Base-by-base conservation (phyloP, 805 yeast species). In the Sungouiella blattae region DNA sequence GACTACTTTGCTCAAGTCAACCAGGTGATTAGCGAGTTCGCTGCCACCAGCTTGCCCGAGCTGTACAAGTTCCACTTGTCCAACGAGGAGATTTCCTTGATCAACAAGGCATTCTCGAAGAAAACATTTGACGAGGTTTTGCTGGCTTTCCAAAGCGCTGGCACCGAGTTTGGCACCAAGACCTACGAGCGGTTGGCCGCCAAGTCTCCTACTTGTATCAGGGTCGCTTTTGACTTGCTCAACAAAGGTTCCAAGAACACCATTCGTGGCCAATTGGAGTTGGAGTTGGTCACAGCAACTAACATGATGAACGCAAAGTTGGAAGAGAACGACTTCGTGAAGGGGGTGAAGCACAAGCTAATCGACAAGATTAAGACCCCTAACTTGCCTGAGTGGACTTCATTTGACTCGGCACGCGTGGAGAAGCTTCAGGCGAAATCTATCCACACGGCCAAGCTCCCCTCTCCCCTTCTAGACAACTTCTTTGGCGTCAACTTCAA, bases 191-290 rank as follows among this genome's bases (percentile, higher is more conserved):
- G 74, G 16, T 67, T 91, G 43, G 60, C 65, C 30, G 61, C 72
- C 32, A 85, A 88, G 58, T 85, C 95, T 4, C 84, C 86, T 29
- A 69, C 86, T n/a, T 83, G 95, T 13, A 66, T 87, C 46, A 79
- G 83, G 53, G 78, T 88, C 26, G 78, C 86, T 2, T 71, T 80
- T 45, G 82, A 78, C 39, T 68, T 86, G 43, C 65, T 88, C 57
- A 76, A 82, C 50, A 67, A 73, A 40, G 86, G 87, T 34, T 55
- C 73, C 15, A 53, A 64, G 24, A 69, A 77, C 40, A 71, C 81
- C 41, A 77, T 87, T 48, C 71, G 72, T 36, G 66, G 77, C 32
- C 84, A 91, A 24, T 64, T 93, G 39, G 76, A 75, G 46, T 74
- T 77, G 49, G 98, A 93, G 60, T 69, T 85, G 57, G 67, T 70